These are phyloP conservation scores for Penicillium alfredii DNA, from an alignment of 495 filamentous ascomycete genomes.

Conservation along the genomic window DNA sequence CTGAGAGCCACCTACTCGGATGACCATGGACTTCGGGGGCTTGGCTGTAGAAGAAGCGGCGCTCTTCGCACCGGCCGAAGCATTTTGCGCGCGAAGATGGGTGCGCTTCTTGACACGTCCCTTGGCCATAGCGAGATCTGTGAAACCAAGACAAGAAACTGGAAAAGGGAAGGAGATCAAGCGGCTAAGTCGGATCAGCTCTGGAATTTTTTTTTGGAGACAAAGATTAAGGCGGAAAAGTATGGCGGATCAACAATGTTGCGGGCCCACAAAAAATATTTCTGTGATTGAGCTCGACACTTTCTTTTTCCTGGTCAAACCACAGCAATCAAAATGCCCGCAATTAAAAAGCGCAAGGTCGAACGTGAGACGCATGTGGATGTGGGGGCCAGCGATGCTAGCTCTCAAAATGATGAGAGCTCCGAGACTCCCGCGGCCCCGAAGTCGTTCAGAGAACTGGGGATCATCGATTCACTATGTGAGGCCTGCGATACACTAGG, in stretches of 20 bases:
- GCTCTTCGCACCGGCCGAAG: constrained; percentile 44
- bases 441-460: constrained; percentile 78
- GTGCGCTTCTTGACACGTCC: constrained; percentile 84
- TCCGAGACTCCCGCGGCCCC: constrained; percentile 10
- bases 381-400: constrained; percentile 14
- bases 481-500: constrained; percentile 77
- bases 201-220: constrained; percentile 33
- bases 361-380: constrained; percentile 11
- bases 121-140: constrained; percentile 60
- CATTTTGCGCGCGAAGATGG: constrained; percentile 66
- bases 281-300: constrained; percentile 13
- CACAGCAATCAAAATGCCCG: constrained; percentile 21
- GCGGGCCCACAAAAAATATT: constrained; percentile 32
- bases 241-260: constrained; percentile 35
- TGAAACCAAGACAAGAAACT: constrained; percentile 7
- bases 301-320: constrained; percentile 12
- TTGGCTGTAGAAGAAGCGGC: constrained; percentile 45
- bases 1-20: constrained; percentile 89
- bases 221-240: constrained; percentile 34
- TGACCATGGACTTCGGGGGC: constrained; percentile 94
- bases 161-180: constrained; percentile 5
- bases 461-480: constrained; percentile 79
- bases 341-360: constrained; percentile 37
- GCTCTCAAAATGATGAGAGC: constrained; percentile 9
- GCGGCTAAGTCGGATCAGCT: constrained; percentile 3